phyloP scores from a whole-genome alignment of 768 basidiomycete genomes.

The Tylopilus vinaceipallidus region DNA sequence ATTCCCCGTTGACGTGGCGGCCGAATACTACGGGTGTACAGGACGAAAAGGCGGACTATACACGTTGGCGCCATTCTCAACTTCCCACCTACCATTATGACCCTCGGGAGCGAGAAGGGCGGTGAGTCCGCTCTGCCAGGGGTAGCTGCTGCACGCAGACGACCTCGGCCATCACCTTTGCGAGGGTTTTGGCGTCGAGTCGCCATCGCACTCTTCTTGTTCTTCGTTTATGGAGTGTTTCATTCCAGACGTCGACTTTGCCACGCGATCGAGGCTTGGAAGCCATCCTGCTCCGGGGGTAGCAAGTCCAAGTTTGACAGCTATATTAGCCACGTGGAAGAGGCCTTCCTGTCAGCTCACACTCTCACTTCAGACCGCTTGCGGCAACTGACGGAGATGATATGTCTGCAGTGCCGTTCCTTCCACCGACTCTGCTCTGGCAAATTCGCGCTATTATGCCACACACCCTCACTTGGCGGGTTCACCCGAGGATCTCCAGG shows the following conservation, averaged over 20 bases:
- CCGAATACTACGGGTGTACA: too few relatives aligned
- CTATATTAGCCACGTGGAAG: slow-evolving; percentile 25
- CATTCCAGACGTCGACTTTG: background rate
- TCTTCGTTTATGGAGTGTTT: slow-evolving; percentile 12
- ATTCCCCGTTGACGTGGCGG: too few relatives aligned
- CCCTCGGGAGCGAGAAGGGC: slow-evolving; percentile 13
- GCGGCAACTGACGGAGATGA: background rate
- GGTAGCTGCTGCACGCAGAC: background rate
- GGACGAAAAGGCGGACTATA: too few relatives aligned
- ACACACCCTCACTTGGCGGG: slow-evolving; percentile 75
- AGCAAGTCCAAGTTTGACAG: slow-evolving; percentile 10
- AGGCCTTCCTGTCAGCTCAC: slow-evolving; percentile 35
- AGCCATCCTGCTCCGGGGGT: slow-evolving; percentile 4
- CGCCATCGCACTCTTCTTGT: slow-evolving; percentile 2
- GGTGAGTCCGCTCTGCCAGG: slow-evolving; percentile 7
- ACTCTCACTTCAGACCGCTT: background rate
- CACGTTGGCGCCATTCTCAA: background rate
- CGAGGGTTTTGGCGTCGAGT: slow-evolving; percentile 7
- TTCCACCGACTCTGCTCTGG: slow-evolving; percentile 53
- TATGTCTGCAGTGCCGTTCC: slow-evolving; percentile 54
- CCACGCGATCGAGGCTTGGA: slow-evolving; percentile 6
- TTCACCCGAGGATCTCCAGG: slow-evolving; percentile 53
- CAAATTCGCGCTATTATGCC: slow-evolving; percentile 56
- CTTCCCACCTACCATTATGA: slow-evolving; percentile 11
- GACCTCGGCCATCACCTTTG: background rate